Base-by-base conservation (phyloP, 2,329 filamentous ascomycete species). In the Apiospora koreana region DNA sequence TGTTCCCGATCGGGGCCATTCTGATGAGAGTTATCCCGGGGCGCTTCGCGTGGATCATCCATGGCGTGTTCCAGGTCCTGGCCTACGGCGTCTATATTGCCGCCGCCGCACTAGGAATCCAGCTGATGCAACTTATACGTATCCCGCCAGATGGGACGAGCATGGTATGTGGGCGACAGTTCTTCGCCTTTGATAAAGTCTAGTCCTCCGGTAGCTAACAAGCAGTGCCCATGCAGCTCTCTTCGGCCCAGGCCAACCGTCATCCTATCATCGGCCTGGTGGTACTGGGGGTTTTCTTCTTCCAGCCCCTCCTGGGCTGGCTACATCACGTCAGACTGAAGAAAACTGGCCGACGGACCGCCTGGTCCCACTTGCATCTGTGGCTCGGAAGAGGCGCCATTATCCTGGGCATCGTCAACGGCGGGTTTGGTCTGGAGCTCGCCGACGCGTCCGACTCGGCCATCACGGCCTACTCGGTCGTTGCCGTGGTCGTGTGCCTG, bases 191-290 rank as follows among this genome's bases (percentile, higher is more conserved):
- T 16, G 12, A 1, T 54, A 16, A 25, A 18, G 48, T 8, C 31
- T 6, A 12, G 16, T 28, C 7, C 3, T 4, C 21, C 12, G 9
- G 9, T 23, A 23, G 54, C 54, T 62, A 62, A 62, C 31, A 23
- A n/a, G 18, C 7, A 10, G 31, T 38, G 21, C 54, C 10, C 54
- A 12, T 2, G 35, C 68, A 82, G 79, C 71, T 84, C 8, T 72
- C 75, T 16, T 75, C 76, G n/a, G 71, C 76, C 7, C 68, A 74
- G 4, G 75, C 76, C 43, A 83, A 82, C 72, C 80, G 79, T 62
- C 85, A 87, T 72, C 83, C 83, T 43, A 84, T 86, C 72, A 82
- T 86, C 71, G 85, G 85, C 41, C 75, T 86, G 67, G 76, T 84
- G 4, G 74, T 84, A 3, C 78, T 86, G 9, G 79, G 71, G 14